Percentiles rank a stretch among this genome's conserved stretches.
These are phyloP conservation scores for Diplotaxis tenuifolia DNA, from an alignment of 345 rosid species.

Conservation along the genomic window DNA sequence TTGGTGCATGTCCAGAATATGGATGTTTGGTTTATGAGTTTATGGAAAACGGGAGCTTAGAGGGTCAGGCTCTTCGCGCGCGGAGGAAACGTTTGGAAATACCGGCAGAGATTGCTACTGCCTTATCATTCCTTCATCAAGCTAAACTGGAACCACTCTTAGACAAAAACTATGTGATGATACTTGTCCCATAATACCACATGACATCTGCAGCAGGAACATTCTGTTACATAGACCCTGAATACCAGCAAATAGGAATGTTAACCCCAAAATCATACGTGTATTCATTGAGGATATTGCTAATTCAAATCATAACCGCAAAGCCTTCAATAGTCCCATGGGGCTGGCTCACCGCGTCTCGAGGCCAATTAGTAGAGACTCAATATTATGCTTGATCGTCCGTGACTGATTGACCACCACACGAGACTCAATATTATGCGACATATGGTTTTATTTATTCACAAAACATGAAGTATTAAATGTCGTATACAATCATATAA, in stretches of 20 bases:
- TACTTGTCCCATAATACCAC: slow-evolving; percentile 74
- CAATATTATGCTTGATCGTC: slow-evolving; percentile 65
- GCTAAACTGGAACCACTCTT: slow-evolving; percentile 89
- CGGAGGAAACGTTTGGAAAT: slow-evolving; percentile 67
- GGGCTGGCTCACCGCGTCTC: slow-evolving; percentile 62
- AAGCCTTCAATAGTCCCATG: too few relatives aligned
- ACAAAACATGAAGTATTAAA: neutral
- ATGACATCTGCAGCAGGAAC: slow-evolving; percentile 90
- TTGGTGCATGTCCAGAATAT: slow-evolving; percentile 85
- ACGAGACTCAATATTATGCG: slow-evolving; percentile 57
- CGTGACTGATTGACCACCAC: slow-evolving; percentile 62
- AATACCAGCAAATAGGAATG: too few relatives aligned
- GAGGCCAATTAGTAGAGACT: slow-evolving; percentile 57
- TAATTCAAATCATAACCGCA: too few relatives aligned
- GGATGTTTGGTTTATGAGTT: slow-evolving; percentile 84
- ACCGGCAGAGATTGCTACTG: slow-evolving; percentile 78
- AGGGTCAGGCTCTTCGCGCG: slow-evolving; percentile 61
- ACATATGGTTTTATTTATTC: slow-evolving; percentile 3
- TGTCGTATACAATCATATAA: neutral
- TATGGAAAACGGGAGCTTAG: slow-evolving; percentile 76
- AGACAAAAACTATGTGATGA: slow-evolving; percentile 64
- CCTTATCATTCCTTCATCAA: slow-evolving; percentile 81
- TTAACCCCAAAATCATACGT: too few relatives aligned
- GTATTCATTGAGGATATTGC: too few relatives aligned
- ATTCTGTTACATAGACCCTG: too few relatives aligned